Evolutionary conservation across 352 stramenopile species (phyloP).

Genomic region (Globisporangium yorkense): DNA sequence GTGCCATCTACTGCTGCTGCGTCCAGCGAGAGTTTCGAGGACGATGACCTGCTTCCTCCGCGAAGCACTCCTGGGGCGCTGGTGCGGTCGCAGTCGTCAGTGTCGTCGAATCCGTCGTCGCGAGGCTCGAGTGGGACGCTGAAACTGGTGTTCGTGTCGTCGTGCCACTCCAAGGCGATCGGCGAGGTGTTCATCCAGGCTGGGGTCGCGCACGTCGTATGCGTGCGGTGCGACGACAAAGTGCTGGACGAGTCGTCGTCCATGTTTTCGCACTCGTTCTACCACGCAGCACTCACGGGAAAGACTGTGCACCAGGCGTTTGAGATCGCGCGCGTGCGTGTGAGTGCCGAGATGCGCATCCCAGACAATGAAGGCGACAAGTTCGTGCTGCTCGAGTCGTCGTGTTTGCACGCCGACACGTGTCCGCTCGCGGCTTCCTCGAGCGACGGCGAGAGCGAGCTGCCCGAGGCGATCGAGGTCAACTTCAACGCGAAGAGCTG

Average conservation of each 20-base stretch:
- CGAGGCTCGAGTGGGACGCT: conserved; percentile 33
- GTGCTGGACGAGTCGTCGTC: conserved; percentile 68
- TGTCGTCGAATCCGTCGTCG: conserved; percentile 17
- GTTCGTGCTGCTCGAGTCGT: conserved; percentile 72
- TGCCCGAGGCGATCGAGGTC: conserved; percentile 40
- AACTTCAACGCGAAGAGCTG: conserved; percentile 40
- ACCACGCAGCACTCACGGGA: conserved; percentile 60
- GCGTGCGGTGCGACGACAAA: conserved; percentile 58
- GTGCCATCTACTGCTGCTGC: neutral
- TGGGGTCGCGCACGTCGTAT: conserved; percentile 72
- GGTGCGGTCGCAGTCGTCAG: conserved; percentile 19
- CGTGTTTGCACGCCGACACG: conserved; percentile 42
- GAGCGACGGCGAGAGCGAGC: conserved; percentile 9
- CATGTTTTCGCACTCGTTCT: conserved; percentile 77
- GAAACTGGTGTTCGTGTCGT: conserved; percentile 81
- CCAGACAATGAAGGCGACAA: conserved; percentile 62
- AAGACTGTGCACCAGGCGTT: conserved; percentile 77
- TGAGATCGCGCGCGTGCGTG: conserved; percentile 62
- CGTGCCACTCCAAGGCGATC: conserved; percentile 71
- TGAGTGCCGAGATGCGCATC: conserved; percentile 64
- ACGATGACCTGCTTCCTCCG: conserved; percentile 2
- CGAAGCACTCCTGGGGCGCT: neutral
- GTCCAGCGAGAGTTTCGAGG: conserved; percentile 2
- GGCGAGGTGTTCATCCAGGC: conserved; percentile 76
- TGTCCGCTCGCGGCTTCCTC: conserved; percentile 28